phyloP scores from a whole-genome alignment of 495 filamentous ascomycete species.

The Talaromyces liani region DNA sequence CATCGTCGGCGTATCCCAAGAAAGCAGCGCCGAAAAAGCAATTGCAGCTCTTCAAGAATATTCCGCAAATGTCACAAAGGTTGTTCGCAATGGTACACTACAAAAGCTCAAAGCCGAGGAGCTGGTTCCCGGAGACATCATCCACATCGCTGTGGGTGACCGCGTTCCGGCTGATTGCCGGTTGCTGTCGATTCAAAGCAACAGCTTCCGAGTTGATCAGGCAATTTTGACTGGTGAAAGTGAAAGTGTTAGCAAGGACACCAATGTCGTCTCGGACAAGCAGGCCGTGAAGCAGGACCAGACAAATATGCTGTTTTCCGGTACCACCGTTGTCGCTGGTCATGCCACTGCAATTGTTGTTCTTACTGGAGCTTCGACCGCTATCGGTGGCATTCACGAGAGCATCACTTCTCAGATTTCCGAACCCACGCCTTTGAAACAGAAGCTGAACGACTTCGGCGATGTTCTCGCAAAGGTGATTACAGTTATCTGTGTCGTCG shows the following conservation, averaged over 20 bases:
- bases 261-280: slow-evolving; percentile 56
- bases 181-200: slow-evolving; percentile 85
- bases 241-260: slow-evolving; percentile 91
- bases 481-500: slow-evolving; percentile 87
- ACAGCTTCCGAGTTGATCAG: slow-evolving; percentile 93
- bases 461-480: slow-evolving; percentile 97
- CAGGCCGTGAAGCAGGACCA: slow-evolving; percentile 97
- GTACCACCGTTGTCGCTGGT: slow-evolving; percentile 93
- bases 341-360: slow-evolving; percentile 90
- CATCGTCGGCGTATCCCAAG: slow-evolving; percentile 95
- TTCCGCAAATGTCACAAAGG: slow-evolving; percentile 95
- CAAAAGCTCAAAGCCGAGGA: slow-evolving; percentile 85
- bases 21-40: slow-evolving; percentile 96
- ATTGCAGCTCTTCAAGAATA: slow-evolving; percentile 99
- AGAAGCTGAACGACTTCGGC: slow-evolving; percentile 98
- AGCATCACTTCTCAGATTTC: slow-evolving; percentile 98
- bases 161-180: slow-evolving; percentile 96
- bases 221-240: slow-evolving; percentile 97
- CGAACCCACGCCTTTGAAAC: slow-evolving; percentile 92
- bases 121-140: slow-evolving; percentile 89
- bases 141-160: slow-evolving; percentile 85
- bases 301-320: slow-evolving; percentile 96
- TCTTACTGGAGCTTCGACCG: slow-evolving; percentile 82
- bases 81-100: slow-evolving; percentile 69
- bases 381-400: slow-evolving; percentile 98